phyloP scores from a whole-genome alignment of 352 stramenopile species.

The Pythium coloratum region DNA sequence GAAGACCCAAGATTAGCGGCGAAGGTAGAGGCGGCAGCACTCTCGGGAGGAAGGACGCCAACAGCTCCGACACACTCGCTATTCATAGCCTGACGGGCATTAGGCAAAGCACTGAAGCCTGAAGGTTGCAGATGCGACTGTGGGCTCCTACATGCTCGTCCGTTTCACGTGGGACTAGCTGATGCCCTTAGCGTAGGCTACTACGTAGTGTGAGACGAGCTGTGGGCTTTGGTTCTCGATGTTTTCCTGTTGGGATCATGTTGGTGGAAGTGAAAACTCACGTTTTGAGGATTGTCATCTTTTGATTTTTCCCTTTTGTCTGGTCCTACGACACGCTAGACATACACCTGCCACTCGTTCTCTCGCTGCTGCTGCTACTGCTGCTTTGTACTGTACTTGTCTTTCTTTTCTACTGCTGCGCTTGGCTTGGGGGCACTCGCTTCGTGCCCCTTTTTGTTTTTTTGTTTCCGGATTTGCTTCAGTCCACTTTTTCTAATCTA shows the following conservation, averaged over 20 bases:
- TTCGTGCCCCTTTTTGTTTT: constrained; percentile 24
- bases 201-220: too few species aligned
- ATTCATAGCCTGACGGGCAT: background rate
- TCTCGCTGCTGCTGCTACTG: background rate
- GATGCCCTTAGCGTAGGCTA: too few species aligned
- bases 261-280: background rate
- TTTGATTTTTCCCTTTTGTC: background rate
- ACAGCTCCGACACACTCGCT: background rate
- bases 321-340: background rate
- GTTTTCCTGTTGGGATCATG: background rate
- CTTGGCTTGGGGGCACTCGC: constrained; percentile 18
- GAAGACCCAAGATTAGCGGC: background rate
- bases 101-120: background rate
- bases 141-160: background rate
- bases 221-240: too few species aligned
- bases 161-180: background rate
- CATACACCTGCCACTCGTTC: background rate
- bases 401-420: constrained; percentile 8
- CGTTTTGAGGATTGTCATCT: constrained; percentile 3
- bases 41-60: background rate
- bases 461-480: constrained; percentile 9
- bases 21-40: background rate
- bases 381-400: constrained; percentile 4
- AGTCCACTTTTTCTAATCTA: constrained; percentile 26
- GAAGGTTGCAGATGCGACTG: background rate